Percentiles rank a stretch among this genome's conserved stretches.
These are phyloP conservation scores for Orbilia quercus DNA, from an alignment of 2,329 filamentous ascomycete species.

Conservation along the genomic window DNA sequence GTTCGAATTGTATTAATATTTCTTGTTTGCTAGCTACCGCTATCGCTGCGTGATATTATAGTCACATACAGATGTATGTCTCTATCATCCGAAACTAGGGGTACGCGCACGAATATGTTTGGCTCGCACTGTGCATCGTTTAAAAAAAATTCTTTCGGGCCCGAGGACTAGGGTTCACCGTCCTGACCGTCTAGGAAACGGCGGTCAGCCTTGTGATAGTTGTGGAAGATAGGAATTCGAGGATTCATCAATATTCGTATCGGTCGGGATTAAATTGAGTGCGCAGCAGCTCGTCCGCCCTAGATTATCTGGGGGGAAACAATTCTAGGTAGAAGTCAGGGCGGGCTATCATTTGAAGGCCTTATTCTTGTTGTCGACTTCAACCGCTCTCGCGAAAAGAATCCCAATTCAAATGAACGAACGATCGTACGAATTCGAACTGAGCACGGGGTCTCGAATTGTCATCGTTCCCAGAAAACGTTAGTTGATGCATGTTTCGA, in stretches of 20 bases:
- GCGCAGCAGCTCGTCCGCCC: no score
- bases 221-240: neutral
- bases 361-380: neutral
- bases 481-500: constrained; percentile 2
- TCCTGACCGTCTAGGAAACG: no score
- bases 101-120: no score
- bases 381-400: constrained; percentile 3
- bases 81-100: no score
- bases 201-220: constrained; percentile 25
- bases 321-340: constrained; percentile 8
- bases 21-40: no score
- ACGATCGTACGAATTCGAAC: no score
- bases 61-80: no score
- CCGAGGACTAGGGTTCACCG: no score
- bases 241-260: constrained; percentile 4
- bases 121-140: constrained; percentile 7
- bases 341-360: constrained; percentile 9
- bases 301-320: neutral
- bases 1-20: no score
- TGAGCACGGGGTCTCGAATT: constrained; percentile 13
- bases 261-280: neutral
- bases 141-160: no score
- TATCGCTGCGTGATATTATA: constrained; percentile 8
- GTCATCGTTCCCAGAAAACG: neutral
- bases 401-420: constrained; percentile 13